Conservation (phyloP, 2,329 filamentous ascomycete species). For the Raffaelea deltoideospora region DNA sequence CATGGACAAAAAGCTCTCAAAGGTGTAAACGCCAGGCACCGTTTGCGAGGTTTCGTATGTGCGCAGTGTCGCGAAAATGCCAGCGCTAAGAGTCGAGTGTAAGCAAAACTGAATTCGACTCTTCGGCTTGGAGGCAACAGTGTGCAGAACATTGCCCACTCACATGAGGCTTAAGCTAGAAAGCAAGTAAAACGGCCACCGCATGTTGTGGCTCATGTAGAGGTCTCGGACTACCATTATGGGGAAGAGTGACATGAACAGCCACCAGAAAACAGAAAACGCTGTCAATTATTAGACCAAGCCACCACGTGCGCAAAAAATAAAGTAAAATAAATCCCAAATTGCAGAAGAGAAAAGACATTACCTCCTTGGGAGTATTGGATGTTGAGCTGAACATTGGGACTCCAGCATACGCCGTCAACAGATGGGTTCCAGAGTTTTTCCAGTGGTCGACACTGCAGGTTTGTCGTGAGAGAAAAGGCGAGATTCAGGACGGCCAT, state of each 20-base stretch:
- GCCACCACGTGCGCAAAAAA: background rate
- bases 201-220: constrained; percentile 12
- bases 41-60: constrained; percentile 19
- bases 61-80: constrained; percentile 17
- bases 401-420: constrained; percentile 18
- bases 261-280: constrained; percentile 20
- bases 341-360: background rate
- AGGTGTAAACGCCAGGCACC: constrained; percentile 14
- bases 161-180: constrained; percentile 16
- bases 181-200: constrained; percentile 20
- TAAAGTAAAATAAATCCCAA: background rate
- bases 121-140: too few species aligned
- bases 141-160: background rate
- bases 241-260: constrained; percentile 20
- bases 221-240: constrained; percentile 17
- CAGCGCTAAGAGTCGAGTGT: constrained; percentile 12
- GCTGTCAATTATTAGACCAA: constrained; percentile 10
- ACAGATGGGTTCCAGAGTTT: constrained; percentile 19
- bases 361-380: constrained; percentile 20
- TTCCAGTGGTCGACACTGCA: constrained; percentile 22
- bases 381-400: constrained; percentile 17
- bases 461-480: constrained; percentile 17
- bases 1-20: constrained; percentile 16
- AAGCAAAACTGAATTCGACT: background rate
- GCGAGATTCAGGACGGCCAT: constrained; percentile 18